These are phyloP conservation scores for Arctium minus DNA, from an alignment of 129 eudicot genomes.

Conservation along the genomic window DNA sequence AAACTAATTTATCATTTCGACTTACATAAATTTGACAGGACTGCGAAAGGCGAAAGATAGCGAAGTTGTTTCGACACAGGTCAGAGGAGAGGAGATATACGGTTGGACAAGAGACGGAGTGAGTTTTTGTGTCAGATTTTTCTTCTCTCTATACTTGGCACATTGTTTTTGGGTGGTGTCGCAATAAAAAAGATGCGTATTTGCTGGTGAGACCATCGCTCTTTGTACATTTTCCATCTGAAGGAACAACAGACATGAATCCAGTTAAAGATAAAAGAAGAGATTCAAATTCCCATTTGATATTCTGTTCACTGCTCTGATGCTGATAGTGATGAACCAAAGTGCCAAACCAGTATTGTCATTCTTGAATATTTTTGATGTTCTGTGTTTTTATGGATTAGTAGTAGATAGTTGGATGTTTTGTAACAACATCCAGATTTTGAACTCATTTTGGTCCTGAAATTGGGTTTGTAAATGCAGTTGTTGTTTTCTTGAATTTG, in stretches of 20 bases:
- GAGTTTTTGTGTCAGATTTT: constrained; percentile 18
- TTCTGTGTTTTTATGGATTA: constrained; percentile 13
- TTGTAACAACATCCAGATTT: not conserved
- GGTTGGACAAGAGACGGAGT: constrained; percentile 44
- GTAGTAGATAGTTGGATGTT: constrained; percentile 2
- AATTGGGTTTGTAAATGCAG: not conserved
- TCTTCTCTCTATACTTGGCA: constrained; percentile 1
- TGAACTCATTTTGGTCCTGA: constrained; percentile 9
- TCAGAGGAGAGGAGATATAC: constrained; percentile 61
- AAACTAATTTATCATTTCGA: not conserved
- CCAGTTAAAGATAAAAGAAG: constrained; percentile 19
- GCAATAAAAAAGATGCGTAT: not conserved
- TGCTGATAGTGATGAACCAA: constrained; percentile 7
- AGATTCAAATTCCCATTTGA: not conserved
- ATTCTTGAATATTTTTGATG: not conserved
- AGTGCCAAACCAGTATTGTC: not conserved
- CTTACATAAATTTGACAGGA: constrained; percentile 42
- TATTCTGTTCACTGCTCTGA: constrained; percentile 4
- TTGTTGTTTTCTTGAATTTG: not conserved
- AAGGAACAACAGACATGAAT: constrained; percentile 23
- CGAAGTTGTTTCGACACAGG: constrained; percentile 89
- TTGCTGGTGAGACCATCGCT: constrained; percentile 21
- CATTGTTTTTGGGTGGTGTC: constrained; percentile 9
- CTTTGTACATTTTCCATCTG: constrained; percentile 19
- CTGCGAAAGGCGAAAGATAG: constrained; percentile 93